Percentiles rank a stretch among this genome's conserved stretches.
Evolutionary conservation across 352 stramenopile species (phyloP).

Genomic region (Lagenidium sp.): DNA sequence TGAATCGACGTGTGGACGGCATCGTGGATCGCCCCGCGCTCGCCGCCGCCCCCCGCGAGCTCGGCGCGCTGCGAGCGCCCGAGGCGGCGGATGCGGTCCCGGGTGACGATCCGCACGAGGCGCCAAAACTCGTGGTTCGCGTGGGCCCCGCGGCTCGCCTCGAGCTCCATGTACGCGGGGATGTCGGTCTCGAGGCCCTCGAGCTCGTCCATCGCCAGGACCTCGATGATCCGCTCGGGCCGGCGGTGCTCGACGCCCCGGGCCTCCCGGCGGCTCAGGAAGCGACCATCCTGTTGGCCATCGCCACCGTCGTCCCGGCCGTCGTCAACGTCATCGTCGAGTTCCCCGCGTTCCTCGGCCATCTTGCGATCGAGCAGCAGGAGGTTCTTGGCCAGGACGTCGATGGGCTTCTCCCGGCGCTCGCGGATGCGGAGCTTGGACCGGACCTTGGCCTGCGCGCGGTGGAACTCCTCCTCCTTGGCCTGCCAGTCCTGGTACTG

Average conservation of each 20-base stretch:
- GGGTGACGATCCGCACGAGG: slow-evolving; percentile 68
- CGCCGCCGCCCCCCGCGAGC: slow-evolving; percentile 35
- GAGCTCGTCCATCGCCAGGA: slow-evolving; percentile 75
- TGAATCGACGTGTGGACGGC: slow-evolving; percentile 84
- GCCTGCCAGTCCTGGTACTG: slow-evolving; percentile 97
- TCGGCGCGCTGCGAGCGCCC: slow-evolving; percentile 52
- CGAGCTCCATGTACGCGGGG: slow-evolving; percentile 86
- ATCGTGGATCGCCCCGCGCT: slow-evolving; percentile 75
- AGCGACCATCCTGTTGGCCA: no score
- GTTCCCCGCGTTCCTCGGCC: slow-evolving; percentile 49
- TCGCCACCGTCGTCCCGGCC: no score
- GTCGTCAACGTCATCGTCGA: slow-evolving; percentile 60
- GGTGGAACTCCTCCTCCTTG: slow-evolving; percentile 98
- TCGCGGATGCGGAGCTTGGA: slow-evolving; percentile 84
- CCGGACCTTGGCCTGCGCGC: slow-evolving; percentile 90
- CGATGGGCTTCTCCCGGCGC: slow-evolving; percentile 93
- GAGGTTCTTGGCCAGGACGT: slow-evolving; percentile 98
- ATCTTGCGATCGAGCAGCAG: slow-evolving; percentile 86
- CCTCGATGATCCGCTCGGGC: slow-evolving; percentile 62
- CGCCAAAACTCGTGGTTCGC: slow-evolving; percentile 87
- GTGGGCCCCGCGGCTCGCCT: slow-evolving; percentile 32
- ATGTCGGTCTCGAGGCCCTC: slow-evolving; percentile 85
- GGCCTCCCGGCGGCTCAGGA: slow-evolving; percentile 48
- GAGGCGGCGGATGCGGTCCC: slow-evolving; percentile 60
- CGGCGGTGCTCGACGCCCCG: slow-evolving; percentile 79